Conservation (phyloP, 805 yeast genomes). For the Sugiyamaella mastotermitis region DNA sequence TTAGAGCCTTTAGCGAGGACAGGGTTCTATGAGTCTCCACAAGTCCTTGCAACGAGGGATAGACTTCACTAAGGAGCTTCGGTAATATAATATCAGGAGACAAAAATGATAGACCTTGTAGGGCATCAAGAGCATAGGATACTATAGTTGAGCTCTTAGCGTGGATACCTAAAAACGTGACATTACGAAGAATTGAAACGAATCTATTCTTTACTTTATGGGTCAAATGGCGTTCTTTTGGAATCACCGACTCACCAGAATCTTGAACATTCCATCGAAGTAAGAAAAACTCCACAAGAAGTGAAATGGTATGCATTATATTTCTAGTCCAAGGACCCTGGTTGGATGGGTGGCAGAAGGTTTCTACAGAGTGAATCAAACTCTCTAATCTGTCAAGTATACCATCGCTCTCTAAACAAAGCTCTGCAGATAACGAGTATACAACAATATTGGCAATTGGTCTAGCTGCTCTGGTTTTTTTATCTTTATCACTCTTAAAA, state of each 20-base stretch:
- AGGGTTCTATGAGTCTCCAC: constrained; percentile 65
- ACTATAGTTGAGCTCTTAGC: constrained; percentile 57
- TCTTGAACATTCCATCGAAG: constrained; percentile 33
- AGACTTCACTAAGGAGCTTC: constrained; percentile 48
- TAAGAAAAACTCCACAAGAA: constrained; percentile 38
- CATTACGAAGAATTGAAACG: constrained; percentile 47
- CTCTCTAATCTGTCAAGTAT: constrained; percentile 48
- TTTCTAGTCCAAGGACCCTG: constrained; percentile 80
- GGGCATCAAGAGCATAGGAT: constrained; percentile 50
- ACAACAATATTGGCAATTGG: constrained; percentile 50
- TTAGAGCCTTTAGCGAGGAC: constrained; percentile 63
- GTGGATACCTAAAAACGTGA: constrained; percentile 67
- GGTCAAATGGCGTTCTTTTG: constrained; percentile 20
- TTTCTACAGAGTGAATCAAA: constrained; percentile 62
- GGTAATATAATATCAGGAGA: constrained; percentile 42
- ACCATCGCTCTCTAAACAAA: constrained; percentile 37
- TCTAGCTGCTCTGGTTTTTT: constrained; percentile 23
- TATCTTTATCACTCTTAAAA: constrained; percentile 17
- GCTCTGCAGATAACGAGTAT: constrained; percentile 50
- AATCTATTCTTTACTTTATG: constrained; percentile 35
- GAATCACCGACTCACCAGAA: constrained; percentile 26
- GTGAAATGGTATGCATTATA: constrained; percentile 58
- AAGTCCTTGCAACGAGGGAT: constrained; percentile 40
- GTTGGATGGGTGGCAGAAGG: constrained; percentile 90
- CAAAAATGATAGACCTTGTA: constrained; percentile 60